Conservation (phyloP, 148 eudicot genomes). For the Fagopyrum esculentum region DNA sequence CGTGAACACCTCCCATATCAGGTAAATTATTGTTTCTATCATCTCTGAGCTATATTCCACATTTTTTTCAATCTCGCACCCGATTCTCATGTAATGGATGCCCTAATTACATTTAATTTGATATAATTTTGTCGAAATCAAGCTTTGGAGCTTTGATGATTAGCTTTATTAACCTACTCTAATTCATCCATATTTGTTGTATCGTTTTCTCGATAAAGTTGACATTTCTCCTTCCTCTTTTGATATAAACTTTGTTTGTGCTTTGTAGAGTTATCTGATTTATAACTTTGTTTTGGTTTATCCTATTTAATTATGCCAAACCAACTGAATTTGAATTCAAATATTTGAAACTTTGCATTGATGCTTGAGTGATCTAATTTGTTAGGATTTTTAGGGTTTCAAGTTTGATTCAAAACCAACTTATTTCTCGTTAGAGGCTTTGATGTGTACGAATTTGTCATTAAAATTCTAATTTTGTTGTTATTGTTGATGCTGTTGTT, state of each 20-base stretch:
- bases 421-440: neutral
- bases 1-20: slow-evolving; percentile 23
- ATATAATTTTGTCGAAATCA: slow-evolving; percentile 23
- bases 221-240: neutral
- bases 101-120: slow-evolving; percentile 17
- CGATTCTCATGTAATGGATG: slow-evolving; percentile 11
- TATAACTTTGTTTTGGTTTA: neutral
- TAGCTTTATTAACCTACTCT: slow-evolving; percentile 6
- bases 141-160: slow-evolving; percentile 21
- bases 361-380: neutral
- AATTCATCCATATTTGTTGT: slow-evolving; percentile 2
- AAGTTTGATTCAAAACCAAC: neutral
- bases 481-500: neutral
- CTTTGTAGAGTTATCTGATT: slow-evolving; percentile 3
- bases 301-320: neutral
- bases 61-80: slow-evolving; percentile 15
- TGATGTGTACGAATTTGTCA: neutral
- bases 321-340: neutral
- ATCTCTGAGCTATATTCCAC: slow-evolving; percentile 23
- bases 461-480: neutral
- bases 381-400: neutral
- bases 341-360: neutral
- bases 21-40: slow-evolving; percentile 35
- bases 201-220: neutral
- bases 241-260: neutral